These are phyloP conservation scores for Flaveria trinervia DNA, from an alignment of 129 eudicot species.

Conservation along the genomic window DNA sequence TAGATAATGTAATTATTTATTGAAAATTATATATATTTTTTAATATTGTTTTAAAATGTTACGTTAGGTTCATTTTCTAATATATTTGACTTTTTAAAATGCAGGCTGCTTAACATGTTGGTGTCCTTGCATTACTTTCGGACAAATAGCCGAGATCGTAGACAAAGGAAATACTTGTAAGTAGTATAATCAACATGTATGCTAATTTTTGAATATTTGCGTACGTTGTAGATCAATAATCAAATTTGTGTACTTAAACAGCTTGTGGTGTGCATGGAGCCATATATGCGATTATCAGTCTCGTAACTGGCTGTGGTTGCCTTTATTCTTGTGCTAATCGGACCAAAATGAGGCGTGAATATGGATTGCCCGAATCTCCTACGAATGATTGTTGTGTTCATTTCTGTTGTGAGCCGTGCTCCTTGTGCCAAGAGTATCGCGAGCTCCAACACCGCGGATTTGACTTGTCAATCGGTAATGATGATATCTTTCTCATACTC, in stretches of 20 bases:
- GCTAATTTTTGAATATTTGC: too few species aligned
- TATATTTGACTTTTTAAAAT: neutral
- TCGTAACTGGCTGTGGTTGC: slow-evolving; percentile 49
- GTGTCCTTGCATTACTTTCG: slow-evolving; percentile 13
- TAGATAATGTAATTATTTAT: too few species aligned
- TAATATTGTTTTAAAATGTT: too few species aligned
- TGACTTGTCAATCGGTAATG: slow-evolving; percentile 52
- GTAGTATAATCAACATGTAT: neutral
- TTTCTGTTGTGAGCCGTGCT: slow-evolving; percentile 50
- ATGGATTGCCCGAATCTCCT: slow-evolving; percentile 39
- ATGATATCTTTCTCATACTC: neutral
- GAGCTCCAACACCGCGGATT: slow-evolving; percentile 63
- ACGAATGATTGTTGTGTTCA: slow-evolving; percentile 54
- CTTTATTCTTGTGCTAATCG: slow-evolving; percentile 52
- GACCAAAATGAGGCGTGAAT: slow-evolving; percentile 50
- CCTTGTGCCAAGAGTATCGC: slow-evolving; percentile 65
- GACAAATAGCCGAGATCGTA: slow-evolving; percentile 11
- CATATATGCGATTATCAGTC: slow-evolving; percentile 39
- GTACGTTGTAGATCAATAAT: neutral
- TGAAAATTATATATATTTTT: too few species aligned
- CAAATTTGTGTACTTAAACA: slow-evolving; percentile 7
- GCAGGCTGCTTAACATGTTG: slow-evolving; percentile 15
- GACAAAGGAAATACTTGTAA: slow-evolving; percentile 8
- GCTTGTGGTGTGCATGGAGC: slow-evolving; percentile 54
- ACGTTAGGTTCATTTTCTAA: neutral